Conservation (phyloP, 1,284 basidiomycete species). For the Leccinum fuscescens region DNA sequence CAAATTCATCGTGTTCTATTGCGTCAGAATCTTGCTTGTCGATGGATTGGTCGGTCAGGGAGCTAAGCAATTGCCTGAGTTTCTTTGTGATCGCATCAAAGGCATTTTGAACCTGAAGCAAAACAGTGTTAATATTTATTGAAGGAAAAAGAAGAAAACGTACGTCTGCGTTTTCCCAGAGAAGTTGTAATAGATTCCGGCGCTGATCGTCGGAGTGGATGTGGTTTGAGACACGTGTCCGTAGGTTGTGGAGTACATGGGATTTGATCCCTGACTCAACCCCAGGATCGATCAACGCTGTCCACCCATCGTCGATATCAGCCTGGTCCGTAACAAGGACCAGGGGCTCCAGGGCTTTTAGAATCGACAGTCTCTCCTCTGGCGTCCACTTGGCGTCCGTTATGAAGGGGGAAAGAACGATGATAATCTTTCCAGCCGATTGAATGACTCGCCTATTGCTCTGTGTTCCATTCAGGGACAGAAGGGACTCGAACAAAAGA, state of each 20-base stretch:
- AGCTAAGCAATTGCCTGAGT: slow-evolving; percentile 40
- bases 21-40: slow-evolving; percentile 19
- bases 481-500: slow-evolving; percentile 66
- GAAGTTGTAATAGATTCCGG: slow-evolving; percentile 43
- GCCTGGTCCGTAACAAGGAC: slow-evolving; percentile 34
- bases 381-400: slow-evolving; percentile 51
- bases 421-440: slow-evolving; percentile 56
- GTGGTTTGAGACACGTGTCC: slow-evolving; percentile 14
- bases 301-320: slow-evolving; percentile 41
- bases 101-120: slow-evolving; percentile 53
- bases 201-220: slow-evolving; percentile 16
- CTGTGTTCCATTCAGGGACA: slow-evolving; percentile 61
- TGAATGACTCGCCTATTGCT: slow-evolving; percentile 61
- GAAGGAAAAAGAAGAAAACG: slow-evolving; percentile 18
- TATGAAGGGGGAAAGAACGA: slow-evolving; percentile 43
- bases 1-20: slow-evolving; percentile 66
- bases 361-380: slow-evolving; percentile 59
- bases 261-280: slow-evolving; percentile 64
- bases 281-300: slow-evolving; percentile 62
- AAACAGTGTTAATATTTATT: background rate
- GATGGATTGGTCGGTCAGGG: slow-evolving; percentile 25
- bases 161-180: slow-evolving; percentile 69
- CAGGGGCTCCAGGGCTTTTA: slow-evolving; percentile 66
- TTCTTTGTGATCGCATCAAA: slow-evolving; percentile 40
- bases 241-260: slow-evolving; percentile 44